A percentile compares a stretch with the other conserved stretches of the same genome.
phyloP scores from a whole-genome alignment of 768 basidiomycete genomes.

The Boletus reticulatus region DNA sequence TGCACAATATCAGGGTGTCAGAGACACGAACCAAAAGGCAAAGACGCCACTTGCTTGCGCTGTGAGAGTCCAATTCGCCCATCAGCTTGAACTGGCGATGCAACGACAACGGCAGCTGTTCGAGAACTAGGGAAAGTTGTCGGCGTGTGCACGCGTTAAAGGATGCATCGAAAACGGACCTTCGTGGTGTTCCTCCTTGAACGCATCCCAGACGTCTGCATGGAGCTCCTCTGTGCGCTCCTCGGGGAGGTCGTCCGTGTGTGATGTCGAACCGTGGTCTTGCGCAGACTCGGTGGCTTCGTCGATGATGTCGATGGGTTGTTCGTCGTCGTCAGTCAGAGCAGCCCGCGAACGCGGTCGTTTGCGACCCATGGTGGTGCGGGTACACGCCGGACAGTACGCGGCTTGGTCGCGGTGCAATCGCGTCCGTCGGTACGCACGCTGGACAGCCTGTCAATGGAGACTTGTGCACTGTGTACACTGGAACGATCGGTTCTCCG shows the following conservation, averaged over 20 bases:
- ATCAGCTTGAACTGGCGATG: conserved; percentile 70
- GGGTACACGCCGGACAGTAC: conserved; percentile 6
- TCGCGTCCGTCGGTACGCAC: background rate
- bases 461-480: too few species aligned
- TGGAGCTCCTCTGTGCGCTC: conserved; percentile 48
- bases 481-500: too few species aligned
- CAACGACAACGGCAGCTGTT: conserved; percentile 74
- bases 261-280: conserved; percentile 2
- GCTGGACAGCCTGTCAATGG: too few species aligned
- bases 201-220: conserved; percentile 63
- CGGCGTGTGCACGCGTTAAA: background rate
- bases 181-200: conserved; percentile 80
- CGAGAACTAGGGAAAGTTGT: conserved; percentile 49
- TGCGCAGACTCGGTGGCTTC: conserved; percentile 7
- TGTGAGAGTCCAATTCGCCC: conserved; percentile 70
- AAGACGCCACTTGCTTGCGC: conserved; percentile 39
- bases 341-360: conserved; percentile 47
- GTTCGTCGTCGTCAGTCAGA: conserved; percentile 28
- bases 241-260: conserved; percentile 14
- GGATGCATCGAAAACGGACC: conserved; percentile 37
- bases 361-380: conserved; percentile 37
- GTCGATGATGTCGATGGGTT: conserved; percentile 15
- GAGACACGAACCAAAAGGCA: background rate
- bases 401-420: conserved; percentile 6
- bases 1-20: conserved; percentile 20